Evolutionary conservation across 2,329 filamentous ascomycete species (phyloP), one percentile per base, ranked within the genome.

Genomic region (Davidsoniella neocaledoniae): DNA sequence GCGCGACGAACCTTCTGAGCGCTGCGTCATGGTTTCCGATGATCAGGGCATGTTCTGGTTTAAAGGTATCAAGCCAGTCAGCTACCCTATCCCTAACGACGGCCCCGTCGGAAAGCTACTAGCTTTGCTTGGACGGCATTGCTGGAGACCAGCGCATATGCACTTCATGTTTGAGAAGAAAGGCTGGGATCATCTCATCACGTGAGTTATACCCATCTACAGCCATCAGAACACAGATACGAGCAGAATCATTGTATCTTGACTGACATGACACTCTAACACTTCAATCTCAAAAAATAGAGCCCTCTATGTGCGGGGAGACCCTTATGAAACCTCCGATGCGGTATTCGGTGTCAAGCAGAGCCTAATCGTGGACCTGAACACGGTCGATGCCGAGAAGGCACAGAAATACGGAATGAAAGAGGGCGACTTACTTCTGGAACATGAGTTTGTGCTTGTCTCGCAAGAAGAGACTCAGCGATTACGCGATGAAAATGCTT

Each of bases 81-180:
- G 81, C 48, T 94, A 94, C 64, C 81, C 84, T 0, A 91, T 93
- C 58, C 85, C 86, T 1, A 72, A 85, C 57, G 86, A 94, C 63
- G 85, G 84, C 7, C 86, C 87, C 0, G 86, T 94, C 1, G 87
- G 85, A 0, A 76, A 78, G 63, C 61, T 91, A 56, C 64, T 91
- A 57, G 66, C 68, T 60, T 62, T 66, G 58, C 61, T 91, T 57
- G 71, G 73, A n/a, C 68, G 86, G n/a, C 86, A 91, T 65, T 77
- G 78, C 50, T 88, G 78, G 67, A 67, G 86, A 48, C 86, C 85
- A 1, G 76, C 79, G 17, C 85, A 91, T 63, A 75, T 90, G 70
- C 85, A 91, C 63, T 91, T 91, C 58, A 91, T 93, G 83, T 87
- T 94, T 65, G 77, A 81, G 60, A 87, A 86, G 68, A 63, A 71